These are phyloP conservation scores for Colletotrichum sp. DNA, from an alignment of 2,329 filamentous ascomycete genomes.

Conservation along the genomic window DNA sequence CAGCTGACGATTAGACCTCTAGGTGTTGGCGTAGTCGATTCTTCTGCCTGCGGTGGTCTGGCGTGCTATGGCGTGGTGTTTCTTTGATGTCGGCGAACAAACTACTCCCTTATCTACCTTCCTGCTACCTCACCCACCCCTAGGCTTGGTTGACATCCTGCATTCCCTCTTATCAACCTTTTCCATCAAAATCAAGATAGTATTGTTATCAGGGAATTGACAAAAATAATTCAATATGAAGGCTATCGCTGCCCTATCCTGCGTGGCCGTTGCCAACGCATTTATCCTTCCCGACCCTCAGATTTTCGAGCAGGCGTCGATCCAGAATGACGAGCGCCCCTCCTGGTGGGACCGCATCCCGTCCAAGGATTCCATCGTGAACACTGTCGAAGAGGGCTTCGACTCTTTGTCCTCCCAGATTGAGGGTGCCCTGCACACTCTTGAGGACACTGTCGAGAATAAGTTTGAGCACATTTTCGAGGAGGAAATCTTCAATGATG, in stretches of 20 bases:
- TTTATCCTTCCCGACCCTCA: conserved; percentile 58
- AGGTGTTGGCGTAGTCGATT: neutral
- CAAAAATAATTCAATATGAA: conserved; percentile 41
- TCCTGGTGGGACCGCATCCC: conserved; percentile 34
- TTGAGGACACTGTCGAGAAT: conserved; percentile 32
- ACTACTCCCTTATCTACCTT: neutral
- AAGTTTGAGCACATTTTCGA: conserved; percentile 24
- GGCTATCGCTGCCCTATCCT: conserved; percentile 49
- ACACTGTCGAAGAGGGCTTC: conserved; percentile 34
- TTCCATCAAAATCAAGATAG: neutral
- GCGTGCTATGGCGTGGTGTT: neutral
- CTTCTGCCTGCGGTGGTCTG: neutral
- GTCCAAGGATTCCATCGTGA: conserved; percentile 37
- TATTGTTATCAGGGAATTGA: neutral
- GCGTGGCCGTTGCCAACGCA: conserved; percentile 53
- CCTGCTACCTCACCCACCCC: neutral
- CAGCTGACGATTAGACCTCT: conserved; percentile 15
- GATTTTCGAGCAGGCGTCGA: conserved; percentile 45
- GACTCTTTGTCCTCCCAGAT: conserved; percentile 25
- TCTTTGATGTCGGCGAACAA: neutral
- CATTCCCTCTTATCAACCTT: neutral
- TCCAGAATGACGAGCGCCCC: conserved; percentile 33
- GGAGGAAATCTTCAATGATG: conserved; percentile 10
- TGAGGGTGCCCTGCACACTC: conserved; percentile 35
- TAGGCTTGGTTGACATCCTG: neutral